Base-by-base conservation (phyloP, 2,329 filamentous ascomycete genomes). In the Arachnomyces sp. region DNA sequence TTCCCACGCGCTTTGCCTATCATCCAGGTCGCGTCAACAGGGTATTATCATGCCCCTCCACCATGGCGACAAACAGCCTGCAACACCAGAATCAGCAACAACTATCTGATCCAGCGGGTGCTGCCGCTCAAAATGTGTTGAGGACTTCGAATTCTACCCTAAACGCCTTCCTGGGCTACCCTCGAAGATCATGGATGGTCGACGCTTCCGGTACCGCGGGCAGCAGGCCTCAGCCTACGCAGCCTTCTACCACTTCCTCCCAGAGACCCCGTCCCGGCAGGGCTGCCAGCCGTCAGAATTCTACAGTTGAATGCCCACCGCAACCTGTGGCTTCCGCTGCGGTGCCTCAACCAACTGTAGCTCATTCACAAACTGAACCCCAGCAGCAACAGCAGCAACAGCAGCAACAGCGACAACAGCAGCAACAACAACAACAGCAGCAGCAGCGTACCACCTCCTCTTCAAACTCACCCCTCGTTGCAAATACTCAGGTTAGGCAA, bases 131-230 rank as follows among this genome's bases (percentile, higher is more conserved):
- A 31, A 51, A 25, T 25, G 20, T 25, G 20, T 9, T 25, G 20
- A 25, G 20, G 20, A 25, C 51, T 9, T 59, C 56, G 38, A 68
- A 67, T 49, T 57, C 56, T 34, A 68, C 65, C 11, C 59, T 58
- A 34, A 63, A 44, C 39, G 50, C 54, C 38, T 68, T 67, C 46
- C 46, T 68, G 16, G 64, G 63, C 35, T 51, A 57, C 36, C 45
- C 52, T 36, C 58, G 56, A 44, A 60, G 50, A 46, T 50, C 61
- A 36, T 67, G 65, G 65, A 67, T 68, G 61, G 34, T 34, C 13
- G 30, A 30, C 17, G 25, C 32, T 14, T 31, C 36, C 40, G 18
- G 17, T 15, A 40, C 15, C n/a, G n/a, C 14, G 15, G 12, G 36
- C 20, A 5, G 5, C 20, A 5, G 20, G 20, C 5, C 20, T 25